These are phyloP conservation scores for Candida orba DNA, from an alignment of 805 yeast genomes.

Conservation along the genomic window DNA sequence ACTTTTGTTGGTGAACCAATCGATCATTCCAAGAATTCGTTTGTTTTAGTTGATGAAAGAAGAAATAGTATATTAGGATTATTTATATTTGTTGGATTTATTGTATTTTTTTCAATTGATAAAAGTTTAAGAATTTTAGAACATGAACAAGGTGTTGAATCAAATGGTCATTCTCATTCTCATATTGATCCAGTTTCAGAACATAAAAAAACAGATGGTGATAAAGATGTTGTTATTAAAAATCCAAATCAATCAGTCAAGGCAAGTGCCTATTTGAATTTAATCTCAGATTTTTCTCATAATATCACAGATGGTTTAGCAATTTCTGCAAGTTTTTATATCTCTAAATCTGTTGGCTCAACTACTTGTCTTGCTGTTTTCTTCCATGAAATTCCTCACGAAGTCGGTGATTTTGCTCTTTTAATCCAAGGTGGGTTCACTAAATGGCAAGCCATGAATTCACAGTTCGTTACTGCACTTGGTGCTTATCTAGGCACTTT, in stretches of 20 bases:
- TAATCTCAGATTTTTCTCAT: conserved; percentile 66
- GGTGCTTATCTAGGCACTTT: conserved; percentile 64
- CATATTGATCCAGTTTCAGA: conserved; percentile 33
- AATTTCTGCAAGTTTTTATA: conserved; percentile 62
- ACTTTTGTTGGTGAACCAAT: conserved; percentile 47
- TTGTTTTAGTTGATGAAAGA: conserved; percentile 45
- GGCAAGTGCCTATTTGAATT: conserved; percentile 50
- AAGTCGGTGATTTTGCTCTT: conserved; percentile 73
- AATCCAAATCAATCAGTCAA: conserved; percentile 31
- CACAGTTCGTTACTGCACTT: conserved; percentile 58
- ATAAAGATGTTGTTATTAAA: conserved; percentile 23
- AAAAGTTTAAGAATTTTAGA: conserved; percentile 47
- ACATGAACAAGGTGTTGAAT: conserved; percentile 25
- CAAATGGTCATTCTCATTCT: conserved; percentile 24
- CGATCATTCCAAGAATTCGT: conserved; percentile 32
- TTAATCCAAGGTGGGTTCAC: conserved; percentile 63
- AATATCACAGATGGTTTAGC: conserved; percentile 77
- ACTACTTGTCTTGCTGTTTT: conserved; percentile 65
- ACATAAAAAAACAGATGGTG: conserved; percentile 21
- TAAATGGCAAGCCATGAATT: conserved; percentile 55
- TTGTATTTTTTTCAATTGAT: conserved; percentile 55
- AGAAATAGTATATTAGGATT: conserved; percentile 44
- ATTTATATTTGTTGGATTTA: conserved; percentile 54
- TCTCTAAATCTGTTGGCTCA: conserved; percentile 52
- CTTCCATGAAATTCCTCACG: conserved; percentile 77